Evolutionary conservation across 2,329 filamentous ascomycete genomes (phyloP).

Genomic region (Clonostachys byssicola): DNA sequence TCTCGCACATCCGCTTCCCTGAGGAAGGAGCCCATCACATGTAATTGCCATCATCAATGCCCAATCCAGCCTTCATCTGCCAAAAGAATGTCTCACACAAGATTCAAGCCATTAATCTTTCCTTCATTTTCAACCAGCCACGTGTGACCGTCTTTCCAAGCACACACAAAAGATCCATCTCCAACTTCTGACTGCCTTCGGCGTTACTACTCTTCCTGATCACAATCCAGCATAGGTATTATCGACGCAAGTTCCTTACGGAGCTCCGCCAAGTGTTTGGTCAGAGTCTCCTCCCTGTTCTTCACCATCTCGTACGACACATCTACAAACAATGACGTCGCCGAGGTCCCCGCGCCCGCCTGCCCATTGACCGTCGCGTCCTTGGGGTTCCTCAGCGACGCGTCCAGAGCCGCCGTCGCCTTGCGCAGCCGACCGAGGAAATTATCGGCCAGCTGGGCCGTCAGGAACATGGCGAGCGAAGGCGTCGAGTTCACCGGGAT

Average conservation of each 20-base stretch:
- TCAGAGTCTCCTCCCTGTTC: conserved; percentile 24
- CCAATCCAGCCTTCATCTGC: no score
- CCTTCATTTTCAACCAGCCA: no score
- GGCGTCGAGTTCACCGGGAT: conserved; percentile 32
- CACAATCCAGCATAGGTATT: not conserved
- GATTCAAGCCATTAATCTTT: no score
- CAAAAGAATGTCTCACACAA: no score
- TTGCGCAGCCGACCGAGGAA: conserved; percentile 27
- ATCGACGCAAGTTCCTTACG: conserved; percentile 5
- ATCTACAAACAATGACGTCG: conserved; percentile 4
- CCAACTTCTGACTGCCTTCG: no score
- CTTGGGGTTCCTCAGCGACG: conserved; percentile 6
- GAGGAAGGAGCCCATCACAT: no score
- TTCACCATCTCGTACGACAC: conserved; percentile 15
- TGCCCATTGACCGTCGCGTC: conserved; percentile 7
- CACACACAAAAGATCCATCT: no score
- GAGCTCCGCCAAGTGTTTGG: conserved; percentile 22
- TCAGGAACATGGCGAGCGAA: conserved; percentile 34
- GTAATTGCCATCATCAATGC: no score
- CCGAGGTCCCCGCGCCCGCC: conserved; percentile 2
- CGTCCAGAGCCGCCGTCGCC: conserved; percentile 20
- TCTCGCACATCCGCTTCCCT: no score
- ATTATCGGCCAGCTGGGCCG: conserved; percentile 34
- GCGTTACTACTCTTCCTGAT: not conserved
- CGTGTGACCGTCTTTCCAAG: no score